Percentiles rank a stretch among this genome's conserved stretches.
Conservation (phyloP, 257 asterid species). For the Fraxinus quadrangulata region DNA sequence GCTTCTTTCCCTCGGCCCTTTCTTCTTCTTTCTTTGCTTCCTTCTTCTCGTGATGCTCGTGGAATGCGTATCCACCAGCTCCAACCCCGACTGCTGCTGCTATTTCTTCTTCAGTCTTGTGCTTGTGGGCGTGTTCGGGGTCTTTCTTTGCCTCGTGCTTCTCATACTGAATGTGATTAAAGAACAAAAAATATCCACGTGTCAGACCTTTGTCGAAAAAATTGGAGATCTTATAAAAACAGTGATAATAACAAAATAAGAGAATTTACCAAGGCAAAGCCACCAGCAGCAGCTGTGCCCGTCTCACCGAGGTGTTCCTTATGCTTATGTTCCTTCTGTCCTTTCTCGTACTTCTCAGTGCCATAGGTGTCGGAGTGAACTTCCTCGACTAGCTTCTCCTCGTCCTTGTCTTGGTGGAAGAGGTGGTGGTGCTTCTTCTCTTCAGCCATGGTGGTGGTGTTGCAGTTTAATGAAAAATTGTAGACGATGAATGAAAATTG, state of each 20-base stretch:
- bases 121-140: slow-evolving; percentile 57
- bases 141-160: slow-evolving; percentile 70
- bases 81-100: slow-evolving; percentile 58
- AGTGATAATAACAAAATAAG: not conserved
- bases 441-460: slow-evolving; percentile 32
- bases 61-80: slow-evolving; percentile 64
- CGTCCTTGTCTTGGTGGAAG: slow-evolving; percentile 36
- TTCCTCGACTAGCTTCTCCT: slow-evolving; percentile 30
- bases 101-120: slow-evolving; percentile 60
- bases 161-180: slow-evolving; percentile 49
- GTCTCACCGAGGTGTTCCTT: slow-evolving; percentile 53
- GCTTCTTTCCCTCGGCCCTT: slow-evolving; percentile 52
- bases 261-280: slow-evolving; percentile 57
- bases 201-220: no score
- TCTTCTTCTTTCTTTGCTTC: slow-evolving; percentile 53
- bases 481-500: not conserved
- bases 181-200: not conserved
- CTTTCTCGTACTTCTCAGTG: slow-evolving; percentile 41
- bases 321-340: slow-evolving; percentile 58
- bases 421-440: slow-evolving; percentile 46
- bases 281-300: slow-evolving; percentile 57
- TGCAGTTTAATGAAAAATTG: not conserved
- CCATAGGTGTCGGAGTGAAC: slow-evolving; percentile 38
- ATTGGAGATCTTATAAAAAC: no score
- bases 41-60: slow-evolving; percentile 75